phyloP scores from a whole-genome alignment of 345 rosid species.

The Gossypium rotundifolium region DNA sequence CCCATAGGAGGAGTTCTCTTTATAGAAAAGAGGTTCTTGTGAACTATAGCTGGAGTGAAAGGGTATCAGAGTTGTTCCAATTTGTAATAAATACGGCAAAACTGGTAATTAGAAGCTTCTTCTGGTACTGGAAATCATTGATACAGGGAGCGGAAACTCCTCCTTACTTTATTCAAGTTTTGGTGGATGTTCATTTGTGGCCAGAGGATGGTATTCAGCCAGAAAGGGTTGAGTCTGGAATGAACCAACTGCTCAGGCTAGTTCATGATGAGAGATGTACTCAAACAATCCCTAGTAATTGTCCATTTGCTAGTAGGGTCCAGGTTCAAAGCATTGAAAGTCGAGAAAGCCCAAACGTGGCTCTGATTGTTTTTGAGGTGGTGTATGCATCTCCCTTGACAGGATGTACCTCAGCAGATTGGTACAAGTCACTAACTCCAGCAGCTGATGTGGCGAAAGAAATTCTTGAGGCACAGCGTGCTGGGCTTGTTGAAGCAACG shows the following conservation, averaged over 20 bases:
- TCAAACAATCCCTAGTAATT: conserved; percentile 43
- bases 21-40: conserved; percentile 44
- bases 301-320: conserved; percentile 79
- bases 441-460: conserved; percentile 89
- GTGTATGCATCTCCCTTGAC: conserved; percentile 72
- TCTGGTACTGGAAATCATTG: conserved; percentile 78
- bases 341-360: conserved; percentile 57
- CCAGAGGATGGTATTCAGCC: conserved; percentile 99
- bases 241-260: conserved; percentile 67
- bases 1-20: conserved; percentile 37
- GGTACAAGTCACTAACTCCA: conserved; percentile 84
- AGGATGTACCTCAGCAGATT: conserved; percentile 65
- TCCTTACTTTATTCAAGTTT: conserved; percentile 92
- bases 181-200: conserved; percentile 82
- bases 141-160: conserved; percentile 93
- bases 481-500: conserved; percentile 53
- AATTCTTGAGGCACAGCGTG: conserved; percentile 53
- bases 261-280: conserved; percentile 71
- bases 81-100: conserved; percentile 39
- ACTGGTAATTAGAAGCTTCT: conserved; percentile 52
- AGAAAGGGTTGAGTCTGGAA: conserved; percentile 77
- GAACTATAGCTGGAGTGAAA: conserved; percentile 51
- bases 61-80: conserved; percentile 34
- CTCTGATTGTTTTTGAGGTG: conserved; percentile 86
- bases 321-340: conserved; percentile 95